These are phyloP conservation scores for Penicillium tannophilum DNA, from an alignment of 495 filamentous ascomycete species.

Conservation along the genomic window DNA sequence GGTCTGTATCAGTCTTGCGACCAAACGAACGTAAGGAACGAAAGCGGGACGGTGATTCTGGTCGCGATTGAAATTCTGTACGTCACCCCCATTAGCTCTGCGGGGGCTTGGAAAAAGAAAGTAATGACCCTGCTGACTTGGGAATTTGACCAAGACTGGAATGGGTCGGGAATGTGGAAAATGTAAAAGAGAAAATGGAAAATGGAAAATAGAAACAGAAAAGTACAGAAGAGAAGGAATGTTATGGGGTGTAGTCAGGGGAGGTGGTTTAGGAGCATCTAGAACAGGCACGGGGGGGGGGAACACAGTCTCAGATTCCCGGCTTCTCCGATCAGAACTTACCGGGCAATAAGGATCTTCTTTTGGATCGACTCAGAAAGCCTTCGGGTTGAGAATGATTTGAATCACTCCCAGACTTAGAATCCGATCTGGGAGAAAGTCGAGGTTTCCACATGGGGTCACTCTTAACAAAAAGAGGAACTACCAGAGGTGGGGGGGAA, in stretches of 20 bases:
- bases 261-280: slow-evolving; percentile 16
- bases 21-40: slow-evolving; percentile 38
- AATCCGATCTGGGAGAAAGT: slow-evolving; percentile 48
- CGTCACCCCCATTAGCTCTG: slow-evolving; percentile 28
- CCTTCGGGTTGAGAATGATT: slow-evolving; percentile 38
- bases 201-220: slow-evolving; percentile 6
- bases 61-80: slow-evolving; percentile 37
- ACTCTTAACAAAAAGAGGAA: slow-evolving; percentile 22
- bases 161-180: slow-evolving; percentile 4
- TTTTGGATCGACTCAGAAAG: slow-evolving; percentile 43
- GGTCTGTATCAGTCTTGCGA: slow-evolving; percentile 27
- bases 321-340: slow-evolving; percentile 23
- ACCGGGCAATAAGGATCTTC: slow-evolving; percentile 38
- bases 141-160: slow-evolving; percentile 6
- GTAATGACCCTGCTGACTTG: slow-evolving; percentile 12
- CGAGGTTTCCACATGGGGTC: slow-evolving; percentile 51
- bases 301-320: slow-evolving; percentile 3
- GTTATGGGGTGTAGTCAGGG: slow-evolving; percentile 1
- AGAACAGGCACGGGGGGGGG: slow-evolving; percentile 5
- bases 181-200: slow-evolving; percentile 9
- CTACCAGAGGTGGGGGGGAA: slow-evolving; percentile 20
- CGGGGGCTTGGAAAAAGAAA: slow-evolving; percentile 15
- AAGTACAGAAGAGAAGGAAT: background rate
- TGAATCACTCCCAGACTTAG: slow-evolving; percentile 41
- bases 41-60: slow-evolving; percentile 40